Base-by-base conservation (phyloP, 2,329 filamentous ascomycete species). In the Epichloe coenophiala region DNA sequence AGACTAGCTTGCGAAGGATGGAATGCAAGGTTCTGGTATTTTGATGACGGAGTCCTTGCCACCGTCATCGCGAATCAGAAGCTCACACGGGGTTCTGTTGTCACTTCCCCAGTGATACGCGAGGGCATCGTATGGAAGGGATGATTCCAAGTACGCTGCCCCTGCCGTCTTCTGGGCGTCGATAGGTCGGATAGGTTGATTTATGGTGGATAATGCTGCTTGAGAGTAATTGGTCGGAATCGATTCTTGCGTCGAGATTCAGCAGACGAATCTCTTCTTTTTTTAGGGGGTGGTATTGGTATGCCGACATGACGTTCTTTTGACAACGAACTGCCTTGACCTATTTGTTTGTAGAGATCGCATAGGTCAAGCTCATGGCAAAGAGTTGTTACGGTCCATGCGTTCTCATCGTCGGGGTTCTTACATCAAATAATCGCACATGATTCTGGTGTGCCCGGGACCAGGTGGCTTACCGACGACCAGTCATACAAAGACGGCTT, bases 231-330 rank as follows among this genome's bases (percentile, higher is more conserved):
- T 49, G 7, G 3, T 41, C 27, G 4, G 46, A 13, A 31, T 37
- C 6, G 15, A 6, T 27, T 12, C 15, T 23, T 21, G 47, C 41
- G 17, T 54, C 49, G 13, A 54, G 52, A 13, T 33, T 44, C 49
- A 54, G 48, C 17, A 52, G 35, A 15, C 52, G 50, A 31, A 54
- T 54, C 43, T 54, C 52, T 17, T 39, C 49, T 17, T 39, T 8
- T 5, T 37, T 31, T 2, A 52, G 33, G 17, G 40, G 35, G 1
- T 45, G 33, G 33, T 52, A 54, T 21, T 48, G 36, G 40, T 54
- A 52, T 19, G 23, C 31, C 23, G 23, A 23, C 52, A 52, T 51
- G n/a, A 5, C 15, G 12, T n/a, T 19, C 27, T 8, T 13, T 19
- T 35, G 27, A 19, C n/a, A 19, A 35, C 27, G 1, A 35, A n/a